Base-by-base conservation (phyloP, 2,329 filamentous ascomycete genomes). In the Lachnellula hyalina region DNA sequence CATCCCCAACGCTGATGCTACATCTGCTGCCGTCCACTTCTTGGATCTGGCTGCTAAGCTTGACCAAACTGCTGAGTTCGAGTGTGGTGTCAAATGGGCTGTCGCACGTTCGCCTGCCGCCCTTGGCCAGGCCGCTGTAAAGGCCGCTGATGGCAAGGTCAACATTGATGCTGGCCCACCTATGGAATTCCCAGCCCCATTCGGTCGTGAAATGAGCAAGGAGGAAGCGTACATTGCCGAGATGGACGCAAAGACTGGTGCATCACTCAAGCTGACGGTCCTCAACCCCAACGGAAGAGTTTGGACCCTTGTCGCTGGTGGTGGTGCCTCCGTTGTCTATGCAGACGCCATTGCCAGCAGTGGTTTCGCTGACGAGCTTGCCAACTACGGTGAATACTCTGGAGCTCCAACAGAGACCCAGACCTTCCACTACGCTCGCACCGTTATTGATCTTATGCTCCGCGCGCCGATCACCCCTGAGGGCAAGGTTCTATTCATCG, bases 371-470 rank as follows among this genome's bases (percentile, higher is more conserved):
- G 86, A 90, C 68, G 92, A 99, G 76, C 85, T 99, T 52, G 94
- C 94, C 79, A 99, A 99, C 86, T 99, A 99, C 73, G 94, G 94
- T 74, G 94, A 99, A 79, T 99, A 99, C 86, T 97, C 94, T 62
- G 94, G 94, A 79, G 94, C 94, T 62, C 94, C 94, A 65, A 97
- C 91, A 58, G 94, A 99, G 85, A 96, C 91, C 46, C 94, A 99
- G 78, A 97, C 94, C 59, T 99, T 90, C 86, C 92, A 97, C 85
- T 99, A 99, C 77, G 92, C 94, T 70, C 89, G 89, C 70, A 99
- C 94, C 32, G 90, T 99, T 62, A 82, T 99, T 61, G 94, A 99
- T 74, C 85, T 99, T 62, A 96, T 99, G 90, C 88, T 99, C 67
- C 90, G 94, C 65, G 87, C 93, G 53, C 93, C 94, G 56, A 75